A percentile compares a stretch with the other conserved stretches of the same genome.
These are phyloP conservation scores for Debaryomycetaceae sp. DNA, from an alignment of 1,139 yeast species.

Conservation along the genomic window DNA sequence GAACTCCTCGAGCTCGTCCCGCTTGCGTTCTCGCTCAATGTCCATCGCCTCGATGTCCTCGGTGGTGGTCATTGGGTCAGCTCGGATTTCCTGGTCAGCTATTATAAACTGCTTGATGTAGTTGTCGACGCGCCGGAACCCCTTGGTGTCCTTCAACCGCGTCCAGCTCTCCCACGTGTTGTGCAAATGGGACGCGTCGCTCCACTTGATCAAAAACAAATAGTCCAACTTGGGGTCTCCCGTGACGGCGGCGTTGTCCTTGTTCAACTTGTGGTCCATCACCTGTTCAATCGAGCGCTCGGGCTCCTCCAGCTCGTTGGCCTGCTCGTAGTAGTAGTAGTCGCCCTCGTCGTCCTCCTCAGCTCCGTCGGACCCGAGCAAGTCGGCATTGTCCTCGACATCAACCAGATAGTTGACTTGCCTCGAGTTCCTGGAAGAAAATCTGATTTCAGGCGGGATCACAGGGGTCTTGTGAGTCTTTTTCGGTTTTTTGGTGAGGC, in stretches of 20 bases:
- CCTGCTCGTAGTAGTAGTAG: slow-evolving; percentile 39
- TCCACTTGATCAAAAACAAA: slow-evolving; percentile 80
- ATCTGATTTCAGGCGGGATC: slow-evolving; percentile 48
- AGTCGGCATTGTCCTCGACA: slow-evolving; percentile 60
- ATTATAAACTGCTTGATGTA: slow-evolving; percentile 76
- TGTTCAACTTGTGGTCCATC: slow-evolving; percentile 46
- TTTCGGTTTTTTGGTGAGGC: slow-evolving; percentile 9
- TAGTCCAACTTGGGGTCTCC: slow-evolving; percentile 58
- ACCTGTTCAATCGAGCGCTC: slow-evolving; percentile 46
- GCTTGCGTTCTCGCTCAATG: slow-evolving; percentile 76
- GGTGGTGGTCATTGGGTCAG: slow-evolving; percentile 74
- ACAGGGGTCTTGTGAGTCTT: slow-evolving; percentile 13
- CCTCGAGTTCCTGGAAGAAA: slow-evolving; percentile 70
- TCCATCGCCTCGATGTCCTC: slow-evolving; percentile 95
- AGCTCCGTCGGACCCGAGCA: slow-evolving; percentile 53
- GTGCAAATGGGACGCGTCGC: slow-evolving; percentile 82
- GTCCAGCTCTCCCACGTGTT: slow-evolving; percentile 88
- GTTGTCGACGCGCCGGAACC: slow-evolving; percentile 83
- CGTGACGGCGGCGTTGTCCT: slow-evolving; percentile 33
- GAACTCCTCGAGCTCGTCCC: slow-evolving; percentile 81
- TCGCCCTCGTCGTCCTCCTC: slow-evolving; percentile 26
- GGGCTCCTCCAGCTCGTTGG: slow-evolving; percentile 33
- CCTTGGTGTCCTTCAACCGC: slow-evolving; percentile 54
- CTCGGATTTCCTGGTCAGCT: slow-evolving; percentile 68
- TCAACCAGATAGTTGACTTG: slow-evolving; percentile 76